These are phyloP conservation scores for Trichaptum fuscoviolaceum DNA, from an alignment of 768 basidiomycete species.

Conservation along the genomic window DNA sequence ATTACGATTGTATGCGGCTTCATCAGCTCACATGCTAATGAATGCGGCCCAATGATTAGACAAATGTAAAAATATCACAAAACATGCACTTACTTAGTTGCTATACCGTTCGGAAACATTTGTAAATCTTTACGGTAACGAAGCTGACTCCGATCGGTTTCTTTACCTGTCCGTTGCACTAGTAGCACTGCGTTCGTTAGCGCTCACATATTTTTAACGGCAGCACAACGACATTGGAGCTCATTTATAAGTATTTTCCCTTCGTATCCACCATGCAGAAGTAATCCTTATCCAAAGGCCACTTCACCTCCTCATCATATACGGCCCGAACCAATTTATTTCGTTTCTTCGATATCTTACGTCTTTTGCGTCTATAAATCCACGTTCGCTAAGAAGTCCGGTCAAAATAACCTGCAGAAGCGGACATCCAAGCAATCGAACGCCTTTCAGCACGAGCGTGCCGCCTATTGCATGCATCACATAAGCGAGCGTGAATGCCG, in stretches of 20 bases:
- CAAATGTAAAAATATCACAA: too few relatives aligned
- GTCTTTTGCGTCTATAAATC: not conserved
- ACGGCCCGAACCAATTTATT: not conserved
- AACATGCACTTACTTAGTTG: too few relatives aligned
- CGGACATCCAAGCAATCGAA: not conserved
- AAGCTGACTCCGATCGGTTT: too few relatives aligned
- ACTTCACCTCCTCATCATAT: not conserved
- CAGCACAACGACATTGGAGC: not conserved
- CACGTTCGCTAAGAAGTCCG: not conserved
- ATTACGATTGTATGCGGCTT: too few relatives aligned
- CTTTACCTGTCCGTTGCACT: too few relatives aligned
- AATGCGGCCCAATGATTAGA: too few relatives aligned
- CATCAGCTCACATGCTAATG: too few relatives aligned
- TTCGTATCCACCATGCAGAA: not conserved
- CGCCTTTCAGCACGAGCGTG: not conserved
- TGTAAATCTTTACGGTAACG: too few relatives aligned
- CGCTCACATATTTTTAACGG: too few relatives aligned
- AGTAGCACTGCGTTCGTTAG: too few relatives aligned
- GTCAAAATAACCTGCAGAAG: not conserved
- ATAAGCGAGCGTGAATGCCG: not conserved
- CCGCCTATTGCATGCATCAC: not conserved
- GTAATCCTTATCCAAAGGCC: not conserved
- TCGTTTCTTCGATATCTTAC: not conserved
- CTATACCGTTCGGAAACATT: too few relatives aligned
- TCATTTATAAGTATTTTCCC: not conserved